Percentiles rank a stretch among this genome's conserved stretches.
phyloP scores from a whole-genome alignment of 2,329 filamentous ascomycete genomes.

The Cordyceps cateniannulata region DNA sequence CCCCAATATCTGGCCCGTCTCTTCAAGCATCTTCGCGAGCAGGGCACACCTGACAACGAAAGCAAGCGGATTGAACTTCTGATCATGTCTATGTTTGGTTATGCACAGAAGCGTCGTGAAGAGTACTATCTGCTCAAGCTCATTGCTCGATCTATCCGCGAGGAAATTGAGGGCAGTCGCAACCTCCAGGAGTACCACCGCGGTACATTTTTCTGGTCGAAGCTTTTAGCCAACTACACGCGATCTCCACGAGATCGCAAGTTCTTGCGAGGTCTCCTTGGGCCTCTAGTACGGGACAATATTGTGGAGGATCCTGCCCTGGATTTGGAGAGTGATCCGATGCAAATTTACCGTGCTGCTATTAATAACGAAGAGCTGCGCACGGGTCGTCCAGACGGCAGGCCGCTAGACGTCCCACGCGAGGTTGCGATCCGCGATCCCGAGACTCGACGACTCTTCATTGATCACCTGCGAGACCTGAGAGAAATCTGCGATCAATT shows the following conservation, averaged over 20 bases:
- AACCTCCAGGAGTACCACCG: slow-evolving; percentile 79
- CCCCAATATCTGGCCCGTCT: slow-evolving; percentile 87
- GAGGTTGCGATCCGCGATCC: slow-evolving; percentile 94
- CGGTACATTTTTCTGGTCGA: slow-evolving; percentile 89
- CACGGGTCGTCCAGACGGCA: slow-evolving; percentile 75
- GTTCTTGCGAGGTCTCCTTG: slow-evolving; percentile 80
- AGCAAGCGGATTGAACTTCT: slow-evolving; percentile 86
- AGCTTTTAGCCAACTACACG: slow-evolving; percentile 79
- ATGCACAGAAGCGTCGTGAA: slow-evolving; percentile 92
- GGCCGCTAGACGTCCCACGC: slow-evolving; percentile 77
- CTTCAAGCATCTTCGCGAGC: slow-evolving; percentile 77
- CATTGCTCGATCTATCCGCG: slow-evolving; percentile 71
- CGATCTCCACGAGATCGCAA: slow-evolving; percentile 89
- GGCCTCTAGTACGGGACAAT: slow-evolving; percentile 79
- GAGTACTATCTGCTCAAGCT: slow-evolving; percentile 95
- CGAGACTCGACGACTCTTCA: slow-evolving; percentile 87
- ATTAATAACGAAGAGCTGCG: slow-evolving; percentile 97
- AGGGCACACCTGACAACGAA: slow-evolving; percentile 83
- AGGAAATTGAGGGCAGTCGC: slow-evolving; percentile 71
- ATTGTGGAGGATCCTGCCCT: slow-evolving; percentile 87
- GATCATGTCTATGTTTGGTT: slow-evolving; percentile 94
- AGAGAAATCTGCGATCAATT: slow-evolving; percentile 93
- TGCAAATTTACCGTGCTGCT: slow-evolving; percentile 91
- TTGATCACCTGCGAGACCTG: slow-evolving; percentile 88
- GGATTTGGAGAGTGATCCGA: slow-evolving; percentile 91